These are phyloP conservation scores for Sphaerosporella brunnea DNA, from an alignment of 495 filamentous ascomycete genomes.

Conservation along the genomic window DNA sequence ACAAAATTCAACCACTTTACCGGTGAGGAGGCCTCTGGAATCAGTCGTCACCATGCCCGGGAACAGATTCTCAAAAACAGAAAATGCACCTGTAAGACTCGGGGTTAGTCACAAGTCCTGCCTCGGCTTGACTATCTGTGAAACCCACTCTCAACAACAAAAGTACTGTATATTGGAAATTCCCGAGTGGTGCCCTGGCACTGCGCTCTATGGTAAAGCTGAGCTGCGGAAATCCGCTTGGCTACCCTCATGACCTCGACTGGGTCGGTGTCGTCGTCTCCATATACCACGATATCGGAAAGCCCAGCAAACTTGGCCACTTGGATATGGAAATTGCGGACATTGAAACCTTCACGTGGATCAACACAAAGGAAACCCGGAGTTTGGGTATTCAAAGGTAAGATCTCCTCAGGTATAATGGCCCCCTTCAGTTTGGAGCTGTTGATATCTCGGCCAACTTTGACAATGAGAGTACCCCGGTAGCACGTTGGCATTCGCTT, in stretches of 20 bases:
- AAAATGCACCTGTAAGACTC: conserved; percentile 39
- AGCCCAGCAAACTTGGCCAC: conserved; percentile 72
- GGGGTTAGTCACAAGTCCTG: conserved; percentile 4
- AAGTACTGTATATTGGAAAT: conserved; percentile 63
- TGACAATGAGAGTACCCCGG: conserved; percentile 70
- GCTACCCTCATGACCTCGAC: conserved; percentile 47
- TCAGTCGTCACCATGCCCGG: conserved; percentile 56
- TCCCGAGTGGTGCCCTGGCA: conserved; percentile 32
- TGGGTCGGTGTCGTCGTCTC: conserved; percentile 40
- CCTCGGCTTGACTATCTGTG: too few relatives aligned
- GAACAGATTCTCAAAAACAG: conserved; percentile 53
- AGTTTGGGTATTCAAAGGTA: conserved; percentile 27
- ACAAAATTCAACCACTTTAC: conserved; percentile 76
- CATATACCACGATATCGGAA: conserved; percentile 85
- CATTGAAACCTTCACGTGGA: conserved; percentile 63
- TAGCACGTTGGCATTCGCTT: conserved; percentile 52
- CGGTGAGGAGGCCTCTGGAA: conserved; percentile 53
- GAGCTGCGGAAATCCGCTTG: conserved; percentile 54
- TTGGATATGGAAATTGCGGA: conserved; percentile 94
- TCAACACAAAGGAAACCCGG: conserved; percentile 56
- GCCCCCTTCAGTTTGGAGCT: conserved; percentile 70
- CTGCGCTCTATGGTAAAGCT: conserved; percentile 52
- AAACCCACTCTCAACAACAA: conserved; percentile 49
- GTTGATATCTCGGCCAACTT: conserved; percentile 64
- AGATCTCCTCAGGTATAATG: conserved; percentile 58